These are phyloP conservation scores for Capsella rubella DNA, from an alignment of 441 rosid species.

Conservation along the genomic window DNA sequence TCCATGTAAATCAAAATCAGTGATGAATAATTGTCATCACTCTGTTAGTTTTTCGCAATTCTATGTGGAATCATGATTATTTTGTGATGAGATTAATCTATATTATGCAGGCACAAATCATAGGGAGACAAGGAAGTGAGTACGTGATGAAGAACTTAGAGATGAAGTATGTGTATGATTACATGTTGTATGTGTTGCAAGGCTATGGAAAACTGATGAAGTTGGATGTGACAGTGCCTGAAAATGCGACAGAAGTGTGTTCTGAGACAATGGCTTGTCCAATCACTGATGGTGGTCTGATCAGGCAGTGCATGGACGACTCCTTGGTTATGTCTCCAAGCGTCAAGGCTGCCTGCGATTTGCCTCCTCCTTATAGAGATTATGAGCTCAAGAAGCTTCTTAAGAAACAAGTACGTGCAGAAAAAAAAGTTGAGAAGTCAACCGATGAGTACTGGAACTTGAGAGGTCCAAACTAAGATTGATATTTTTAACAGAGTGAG, in stretches of 20 bases:
- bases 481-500: neutral
- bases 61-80: constrained; percentile 23
- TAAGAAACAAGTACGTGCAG: constrained; percentile 47
- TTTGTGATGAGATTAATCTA: neutral
- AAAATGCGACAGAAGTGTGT: constrained; percentile 53
- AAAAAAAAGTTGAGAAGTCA: constrained; percentile 57
- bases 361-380: constrained; percentile 60
- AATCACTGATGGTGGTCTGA: constrained; percentile 39
- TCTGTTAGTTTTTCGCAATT: neutral
- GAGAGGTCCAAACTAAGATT: constrained; percentile 12
- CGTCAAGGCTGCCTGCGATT: constrained; percentile 49
- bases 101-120: constrained; percentile 43
- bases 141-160: constrained; percentile 55
- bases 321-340: constrained; percentile 65
- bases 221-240: constrained; percentile 60
- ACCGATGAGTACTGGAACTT: constrained; percentile 53
- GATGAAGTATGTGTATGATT: constrained; percentile 71
- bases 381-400: constrained; percentile 44
- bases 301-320: constrained; percentile 61
- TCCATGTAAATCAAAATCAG: constrained; percentile 29
- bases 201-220: constrained; percentile 69
- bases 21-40: neutral
- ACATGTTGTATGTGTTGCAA: constrained; percentile 66
- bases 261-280: constrained; percentile 58
- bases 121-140: constrained; percentile 63